Conservation (phyloP, 805 yeast genomes). For the Wickerhamiella vanderwaltii region DNA sequence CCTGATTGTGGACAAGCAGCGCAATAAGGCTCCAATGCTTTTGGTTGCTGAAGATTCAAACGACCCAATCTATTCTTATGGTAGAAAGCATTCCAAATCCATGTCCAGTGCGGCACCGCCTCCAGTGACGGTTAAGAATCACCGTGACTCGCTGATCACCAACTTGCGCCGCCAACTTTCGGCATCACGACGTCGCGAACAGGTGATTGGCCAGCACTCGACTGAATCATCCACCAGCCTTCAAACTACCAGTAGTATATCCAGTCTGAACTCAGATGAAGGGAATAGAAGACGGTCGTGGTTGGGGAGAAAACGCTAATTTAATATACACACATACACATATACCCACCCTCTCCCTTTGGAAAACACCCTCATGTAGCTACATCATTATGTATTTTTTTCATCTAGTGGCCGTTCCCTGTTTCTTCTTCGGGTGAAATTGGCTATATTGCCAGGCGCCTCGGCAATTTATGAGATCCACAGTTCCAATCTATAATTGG, state of each 20-base stretch:
- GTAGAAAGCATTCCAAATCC: constrained; percentile 14
- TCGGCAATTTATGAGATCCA: too few relatives aligned
- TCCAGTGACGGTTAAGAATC: constrained; percentile 4
- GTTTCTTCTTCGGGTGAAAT: too few relatives aligned
- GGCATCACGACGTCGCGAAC: constrained; percentile 12
- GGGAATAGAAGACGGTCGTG: constrained; percentile 7
- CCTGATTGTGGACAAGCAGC: constrained; percentile 5
- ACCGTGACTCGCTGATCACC: constrained; percentile 6
- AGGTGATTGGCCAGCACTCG: constrained; percentile 2
- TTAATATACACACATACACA: too few relatives aligned
- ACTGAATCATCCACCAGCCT: constrained; percentile 8
- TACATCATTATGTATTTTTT: too few relatives aligned
- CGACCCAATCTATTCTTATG: constrained; percentile 4
- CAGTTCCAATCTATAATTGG: too few relatives aligned
- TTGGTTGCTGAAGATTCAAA: neutral
- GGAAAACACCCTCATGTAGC: too few relatives aligned
- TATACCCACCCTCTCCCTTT: too few relatives aligned
- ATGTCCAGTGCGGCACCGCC: constrained; percentile 13
- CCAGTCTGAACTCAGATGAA: neutral
- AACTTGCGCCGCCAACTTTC: constrained; percentile 12
- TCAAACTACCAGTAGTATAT: neutral
- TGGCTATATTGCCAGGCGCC: too few relatives aligned
- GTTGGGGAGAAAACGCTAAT: constrained; percentile 8
- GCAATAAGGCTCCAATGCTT: neutral
- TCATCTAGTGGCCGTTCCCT: too few relatives aligned